Percentiles rank a stretch among this genome's conserved stretches.
These are phyloP conservation scores for Populus ilicifolia DNA, from an alignment of 345 rosid species.

Conservation along the genomic window DNA sequence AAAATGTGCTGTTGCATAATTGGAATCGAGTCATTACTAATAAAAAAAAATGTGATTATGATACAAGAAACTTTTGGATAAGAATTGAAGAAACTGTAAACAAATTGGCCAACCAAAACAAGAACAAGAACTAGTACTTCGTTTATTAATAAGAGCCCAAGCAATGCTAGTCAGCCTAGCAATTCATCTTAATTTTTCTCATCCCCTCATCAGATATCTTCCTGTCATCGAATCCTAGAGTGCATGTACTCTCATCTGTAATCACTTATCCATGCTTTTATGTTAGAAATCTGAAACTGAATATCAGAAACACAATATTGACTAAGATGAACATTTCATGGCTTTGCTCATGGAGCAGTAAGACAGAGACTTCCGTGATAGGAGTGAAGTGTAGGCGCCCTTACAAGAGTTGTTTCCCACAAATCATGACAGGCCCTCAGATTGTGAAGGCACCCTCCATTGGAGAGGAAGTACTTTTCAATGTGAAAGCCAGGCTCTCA, in stretches of 20 bases:
- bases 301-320: neutral
- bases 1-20: neutral
- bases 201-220: constrained; percentile 37
- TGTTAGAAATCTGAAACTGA: constrained; percentile 35
- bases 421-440: too few relatives aligned
- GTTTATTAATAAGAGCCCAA: constrained; percentile 53
- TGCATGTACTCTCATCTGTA: constrained; percentile 65
- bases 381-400: too few relatives aligned
- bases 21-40: neutral
- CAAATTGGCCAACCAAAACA: neutral
- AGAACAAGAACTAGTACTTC: constrained; percentile 2
- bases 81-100: neutral
- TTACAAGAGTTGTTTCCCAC: too few relatives aligned
- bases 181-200: constrained; percentile 37
- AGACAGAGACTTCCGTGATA: too few relatives aligned
- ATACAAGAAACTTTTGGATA: neutral
- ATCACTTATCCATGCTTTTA: constrained; percentile 60
- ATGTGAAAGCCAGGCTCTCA: too few relatives aligned
- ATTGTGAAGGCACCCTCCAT: too few relatives aligned
- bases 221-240: constrained; percentile 54
- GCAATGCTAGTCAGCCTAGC: constrained; percentile 56
- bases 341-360: too few relatives aligned
- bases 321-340: too few relatives aligned
- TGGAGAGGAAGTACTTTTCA: too few relatives aligned
- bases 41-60: neutral